Conservation (phyloP, 2,329 filamentous ascomycete genomes). For the Fonsecaea pedrosoi region DNA sequence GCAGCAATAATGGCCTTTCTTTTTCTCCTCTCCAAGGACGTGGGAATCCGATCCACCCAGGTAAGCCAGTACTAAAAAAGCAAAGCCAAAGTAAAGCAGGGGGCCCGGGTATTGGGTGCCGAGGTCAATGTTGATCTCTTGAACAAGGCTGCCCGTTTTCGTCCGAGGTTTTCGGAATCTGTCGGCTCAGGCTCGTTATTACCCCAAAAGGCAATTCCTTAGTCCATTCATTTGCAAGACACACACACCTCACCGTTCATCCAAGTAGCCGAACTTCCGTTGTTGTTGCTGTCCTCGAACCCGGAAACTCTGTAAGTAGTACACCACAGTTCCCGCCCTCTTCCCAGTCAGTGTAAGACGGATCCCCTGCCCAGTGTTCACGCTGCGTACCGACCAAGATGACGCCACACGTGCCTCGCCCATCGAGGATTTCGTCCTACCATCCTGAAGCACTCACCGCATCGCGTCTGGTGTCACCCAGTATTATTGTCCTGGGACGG, state of each 20-base stretch:
- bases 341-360: no score
- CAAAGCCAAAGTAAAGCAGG: neutral
- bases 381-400: neutral
- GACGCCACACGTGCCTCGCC: constrained; percentile 15
- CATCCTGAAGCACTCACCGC: constrained; percentile 24
- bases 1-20: no score
- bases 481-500: neutral
- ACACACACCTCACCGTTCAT: neutral
- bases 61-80: no score
- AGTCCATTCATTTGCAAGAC: neutral
- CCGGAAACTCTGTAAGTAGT: no score
- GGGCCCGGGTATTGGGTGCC: neutral
- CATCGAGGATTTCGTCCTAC: neutral
- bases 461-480: constrained; percentile 10
- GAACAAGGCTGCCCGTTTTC: constrained; percentile 29
- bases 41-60: no score
- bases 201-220: neutral
- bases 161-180: constrained; percentile 22
- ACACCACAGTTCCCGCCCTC: no score
- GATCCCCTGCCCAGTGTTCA: neutral
- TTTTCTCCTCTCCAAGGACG: no score
- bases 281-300: no score
- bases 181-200: constrained; percentile 25
- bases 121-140: neutral
- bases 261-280: neutral